Base-by-base conservation (phyloP, 352 stramenopile genomes). In the Pythium angustatum region DNA sequence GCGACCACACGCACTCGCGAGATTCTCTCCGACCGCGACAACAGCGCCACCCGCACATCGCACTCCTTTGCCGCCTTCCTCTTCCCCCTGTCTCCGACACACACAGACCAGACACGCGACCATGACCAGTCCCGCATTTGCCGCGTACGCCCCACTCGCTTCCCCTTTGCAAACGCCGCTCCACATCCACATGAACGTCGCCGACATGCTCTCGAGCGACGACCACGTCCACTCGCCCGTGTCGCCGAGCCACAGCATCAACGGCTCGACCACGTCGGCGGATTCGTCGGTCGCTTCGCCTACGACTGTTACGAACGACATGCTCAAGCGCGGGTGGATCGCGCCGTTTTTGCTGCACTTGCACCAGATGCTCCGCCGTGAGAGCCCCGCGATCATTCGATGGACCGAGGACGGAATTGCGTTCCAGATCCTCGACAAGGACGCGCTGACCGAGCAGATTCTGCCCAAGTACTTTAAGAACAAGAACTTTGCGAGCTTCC, bases 391-490 rank as follows among this genome's bases (percentile, higher is more conserved):
- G 55, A 81, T 96, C 72, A 87, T 96, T 34, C 85, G 83, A 30
- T 96, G 88, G 88, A 80, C 84, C 1, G 75, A 83, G 2, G 83
- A 95, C 63, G 83, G 81, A 26, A 64, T 85, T 58, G 79, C 83
- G 17, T 95, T 96, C 71, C 75, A 94, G 69, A 96, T 96, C 60
- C 67, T 90, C 38, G 85, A 96, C 77, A 93, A 92, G 72, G 72
- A 82, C 10, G 76, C 78, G 27, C 79, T 98, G 49, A 94, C 96
- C 56, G 70, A 88, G 24, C 81, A 95, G 71, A 84, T 98, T 36
- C 73, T 98, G 24, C 92, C 94, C 17, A 88, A 90, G 59, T 98
- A 98, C 76, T 98, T 98, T 62, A 98, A 97, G 75, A 96, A 98
- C 78, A 92, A 94, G 66, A 97, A 94, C 71, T 98, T 98, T 75